Percentiles rank a stretch among this genome's conserved stretches.
Evolutionary conservation across 306 rosid genomes (phyloP).

Genomic region (Notholithocarpus densiflorus): DNA sequence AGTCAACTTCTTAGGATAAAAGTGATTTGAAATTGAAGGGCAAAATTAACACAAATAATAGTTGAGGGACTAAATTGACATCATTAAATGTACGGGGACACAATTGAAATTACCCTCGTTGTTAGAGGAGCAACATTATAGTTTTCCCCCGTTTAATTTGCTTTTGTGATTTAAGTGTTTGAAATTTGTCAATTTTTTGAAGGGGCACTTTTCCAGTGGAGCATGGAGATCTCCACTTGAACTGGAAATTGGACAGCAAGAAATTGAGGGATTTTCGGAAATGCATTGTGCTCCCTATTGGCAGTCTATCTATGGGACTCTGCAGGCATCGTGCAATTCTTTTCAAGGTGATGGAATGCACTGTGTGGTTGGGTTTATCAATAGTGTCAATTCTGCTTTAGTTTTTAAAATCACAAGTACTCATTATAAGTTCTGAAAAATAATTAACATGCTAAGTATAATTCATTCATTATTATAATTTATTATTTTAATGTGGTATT

Average conservation of each 20-base stretch:
- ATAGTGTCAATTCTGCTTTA: too few species aligned
- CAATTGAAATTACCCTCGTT: too few species aligned
- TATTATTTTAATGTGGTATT: not conserved
- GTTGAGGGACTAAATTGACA: too few species aligned
- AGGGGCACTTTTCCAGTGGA: constrained; percentile 85
- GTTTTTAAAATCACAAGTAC: not conserved
- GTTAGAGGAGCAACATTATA: too few species aligned
- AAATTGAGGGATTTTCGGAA: constrained; percentile 70
- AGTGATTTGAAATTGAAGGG: too few species aligned
- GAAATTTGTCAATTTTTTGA: constrained; percentile 28
- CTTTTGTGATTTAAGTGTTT: not conserved
- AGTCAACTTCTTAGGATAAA: too few species aligned
- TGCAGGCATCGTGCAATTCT: constrained; percentile 99
- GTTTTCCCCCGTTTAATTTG: not conserved
- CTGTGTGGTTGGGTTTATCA: not conserved
- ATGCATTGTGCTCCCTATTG: constrained; percentile 89
- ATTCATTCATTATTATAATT: not conserved
- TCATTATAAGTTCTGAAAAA: not conserved
- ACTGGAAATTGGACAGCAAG: constrained; percentile 80
- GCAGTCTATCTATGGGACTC: constrained; percentile 78
- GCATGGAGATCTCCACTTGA: constrained; percentile 78
- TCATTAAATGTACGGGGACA: too few species aligned
- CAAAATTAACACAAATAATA: too few species aligned
- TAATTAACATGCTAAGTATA: not conserved
- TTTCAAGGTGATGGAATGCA: constrained; percentile 67